A percentile compares a stretch with the other conserved stretches of the same genome.
These are phyloP conservation scores for Paramecium primaurelia DNA, from an alignment of 73 alveolate genomes.

Conservation along the genomic window DNA sequence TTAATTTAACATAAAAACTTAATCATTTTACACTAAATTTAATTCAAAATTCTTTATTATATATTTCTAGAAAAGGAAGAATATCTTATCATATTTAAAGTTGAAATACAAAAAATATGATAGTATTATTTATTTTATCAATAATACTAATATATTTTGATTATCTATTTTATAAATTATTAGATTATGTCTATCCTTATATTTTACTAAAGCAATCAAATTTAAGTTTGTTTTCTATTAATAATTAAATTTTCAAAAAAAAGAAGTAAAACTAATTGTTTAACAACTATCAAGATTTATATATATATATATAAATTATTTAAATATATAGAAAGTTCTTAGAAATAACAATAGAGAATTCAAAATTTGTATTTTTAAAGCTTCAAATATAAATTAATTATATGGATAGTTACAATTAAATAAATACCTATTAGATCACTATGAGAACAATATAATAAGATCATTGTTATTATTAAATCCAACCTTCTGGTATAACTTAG, in stretches of 20 bases:
- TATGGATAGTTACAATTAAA: neutral
- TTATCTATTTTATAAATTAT: too few species aligned
- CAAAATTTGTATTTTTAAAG: neutral
- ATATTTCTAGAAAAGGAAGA: neutral
- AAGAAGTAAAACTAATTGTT: too few species aligned
- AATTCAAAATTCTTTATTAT: neutral
- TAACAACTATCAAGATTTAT: too few species aligned
- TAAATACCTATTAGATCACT: neutral
- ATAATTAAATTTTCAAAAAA: too few species aligned
- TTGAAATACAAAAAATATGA: neutral
- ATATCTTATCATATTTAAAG: neutral
- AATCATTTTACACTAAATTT: neutral
- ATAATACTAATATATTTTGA: too few species aligned
- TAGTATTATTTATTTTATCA: too few species aligned
- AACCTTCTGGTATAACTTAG: slow-evolving; percentile 13
- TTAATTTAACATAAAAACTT: neutral
- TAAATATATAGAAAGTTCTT: neutral
- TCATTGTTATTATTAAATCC: neutral
- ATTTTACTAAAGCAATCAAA: too few species aligned
- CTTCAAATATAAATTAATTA: neutral
- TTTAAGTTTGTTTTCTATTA: too few species aligned
- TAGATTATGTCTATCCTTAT: too few species aligned
- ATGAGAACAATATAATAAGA: neutral
- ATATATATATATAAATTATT: too few species aligned
- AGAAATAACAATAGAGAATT: neutral